A percentile compares a stretch with the other conserved stretches of the same genome.
These are phyloP conservation scores for Zea mays DNA, from an alignment of 176 grass and related monocot genomes.

Conservation along the genomic window Zm-B73-REFERENCE-NAM-5.0 NC_050099.1:179074501-179075000, in stretches of 20 bases:
- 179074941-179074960: not conserved
- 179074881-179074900: not conserved
- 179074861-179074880: not conserved
- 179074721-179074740: not conserved
- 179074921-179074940: not conserved
- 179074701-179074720: too few relatives aligned
- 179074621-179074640: not conserved
- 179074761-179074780: not conserved
- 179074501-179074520: not conserved
- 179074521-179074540: not conserved
- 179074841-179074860: not conserved
- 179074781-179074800: not conserved
- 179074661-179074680: not conserved
- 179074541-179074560: not conserved
- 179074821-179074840: not conserved
- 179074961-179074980: slow-evolving; percentile 45
- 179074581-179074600: not conserved
- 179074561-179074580: not conserved
- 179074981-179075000: slow-evolving; percentile 50
- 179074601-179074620: not conserved
- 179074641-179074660: not conserved
- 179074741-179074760: not conserved
- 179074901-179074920: not conserved
- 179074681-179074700: not conserved
- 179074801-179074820: not conserved